Conservation (phyloP, 2,329 filamentous ascomycete genomes). For the Fusarium clavum region DNA sequence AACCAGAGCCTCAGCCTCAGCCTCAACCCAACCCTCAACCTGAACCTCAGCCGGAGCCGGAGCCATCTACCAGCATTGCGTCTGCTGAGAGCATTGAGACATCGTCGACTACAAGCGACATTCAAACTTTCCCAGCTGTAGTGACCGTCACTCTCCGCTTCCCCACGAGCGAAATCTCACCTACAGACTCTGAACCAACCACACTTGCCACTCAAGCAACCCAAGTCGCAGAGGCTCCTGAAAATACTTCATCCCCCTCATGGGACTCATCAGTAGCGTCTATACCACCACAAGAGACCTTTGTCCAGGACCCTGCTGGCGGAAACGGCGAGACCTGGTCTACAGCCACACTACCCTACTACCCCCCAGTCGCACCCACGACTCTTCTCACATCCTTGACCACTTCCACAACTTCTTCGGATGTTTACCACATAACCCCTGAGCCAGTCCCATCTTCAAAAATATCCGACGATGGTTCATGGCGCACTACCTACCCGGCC, state of each 20-base stretch:
- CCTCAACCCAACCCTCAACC: conserved; percentile 19
- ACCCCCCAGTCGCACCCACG: conserved; percentile 20
- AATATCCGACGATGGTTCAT: conserved; percentile 57
- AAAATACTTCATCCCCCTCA: conserved; percentile 14
- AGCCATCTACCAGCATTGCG: conserved; percentile 12
- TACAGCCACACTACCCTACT: conserved; percentile 8
- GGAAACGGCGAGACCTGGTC: conserved; percentile 16
- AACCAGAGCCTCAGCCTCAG: conserved; percentile 10
- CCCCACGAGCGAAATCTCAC: conserved; percentile 3
- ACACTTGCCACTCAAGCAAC: conserved; percentile 23
- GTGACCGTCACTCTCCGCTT: conserved; percentile 16
- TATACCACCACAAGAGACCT: conserved; percentile 17
- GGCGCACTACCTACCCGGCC: conserved; percentile 60
- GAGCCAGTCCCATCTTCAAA: conserved; percentile 38
- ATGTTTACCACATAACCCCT: conserved; percentile 3
- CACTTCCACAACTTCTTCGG: conserved; percentile 23
- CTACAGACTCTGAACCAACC: conserved; percentile 3
- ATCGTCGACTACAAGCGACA: background rate
- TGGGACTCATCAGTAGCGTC: conserved; percentile 4
- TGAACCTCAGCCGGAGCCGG: conserved; percentile 11
- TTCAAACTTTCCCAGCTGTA: background rate
- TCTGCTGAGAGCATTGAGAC: background rate
- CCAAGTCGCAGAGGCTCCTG: background rate
- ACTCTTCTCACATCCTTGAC: conserved; percentile 24
- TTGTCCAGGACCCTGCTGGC: conserved; percentile 3